These are phyloP conservation scores for Cercospora berteroae DNA, from an alignment of 2,329 filamentous ascomycete species.

Conservation along the genomic window DNA sequence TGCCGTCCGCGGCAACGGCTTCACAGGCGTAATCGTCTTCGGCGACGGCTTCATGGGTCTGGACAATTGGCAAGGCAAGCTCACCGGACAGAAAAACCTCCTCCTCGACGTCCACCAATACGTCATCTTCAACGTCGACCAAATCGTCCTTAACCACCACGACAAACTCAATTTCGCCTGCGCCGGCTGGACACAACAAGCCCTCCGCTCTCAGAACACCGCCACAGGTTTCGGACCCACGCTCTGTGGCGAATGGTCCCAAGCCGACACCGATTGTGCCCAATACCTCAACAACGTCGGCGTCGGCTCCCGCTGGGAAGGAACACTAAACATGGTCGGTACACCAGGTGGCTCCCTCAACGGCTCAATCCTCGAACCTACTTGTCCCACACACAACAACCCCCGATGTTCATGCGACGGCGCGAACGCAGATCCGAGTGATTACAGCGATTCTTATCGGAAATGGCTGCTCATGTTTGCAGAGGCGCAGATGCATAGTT, in stretches of 20 bases:
- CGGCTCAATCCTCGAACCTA: conserved; percentile 64
- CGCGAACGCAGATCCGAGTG: conserved; percentile 70
- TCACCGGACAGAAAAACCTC: conserved; percentile 68
- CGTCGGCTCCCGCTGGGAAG: conserved; percentile 86
- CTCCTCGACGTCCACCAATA: conserved; percentile 98
- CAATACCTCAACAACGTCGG: conserved; percentile 84
- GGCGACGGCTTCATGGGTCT: conserved; percentile 95
- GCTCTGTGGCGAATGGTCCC: conserved; percentile 93
- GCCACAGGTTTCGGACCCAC: conserved; percentile 85
- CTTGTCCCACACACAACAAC: conserved; percentile 66
- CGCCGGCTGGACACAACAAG: conserved; percentile 78
- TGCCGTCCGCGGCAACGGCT: conserved; percentile 72
- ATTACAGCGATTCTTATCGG: conserved; percentile 75
- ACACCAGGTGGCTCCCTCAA: conserved; percentile 54
- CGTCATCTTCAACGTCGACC: conserved; percentile 91
- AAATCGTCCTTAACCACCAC: conserved; percentile 77
- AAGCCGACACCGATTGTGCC: conserved; percentile 95
- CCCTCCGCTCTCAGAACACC: conserved; percentile 67
- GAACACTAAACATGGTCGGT: conserved; percentile 65
- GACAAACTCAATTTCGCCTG: conserved; percentile 87
- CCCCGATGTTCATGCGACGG: conserved; percentile 67
- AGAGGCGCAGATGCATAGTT: conserved; percentile 91
- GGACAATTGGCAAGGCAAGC: conserved; percentile 81
- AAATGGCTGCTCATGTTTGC: conserved; percentile 85
- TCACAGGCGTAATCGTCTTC: conserved; percentile 73